These are phyloP conservation scores for Acanthamoeba sp. DNA, from an alignment of 208 protist genomes.

Conservation along the genomic window DNA sequence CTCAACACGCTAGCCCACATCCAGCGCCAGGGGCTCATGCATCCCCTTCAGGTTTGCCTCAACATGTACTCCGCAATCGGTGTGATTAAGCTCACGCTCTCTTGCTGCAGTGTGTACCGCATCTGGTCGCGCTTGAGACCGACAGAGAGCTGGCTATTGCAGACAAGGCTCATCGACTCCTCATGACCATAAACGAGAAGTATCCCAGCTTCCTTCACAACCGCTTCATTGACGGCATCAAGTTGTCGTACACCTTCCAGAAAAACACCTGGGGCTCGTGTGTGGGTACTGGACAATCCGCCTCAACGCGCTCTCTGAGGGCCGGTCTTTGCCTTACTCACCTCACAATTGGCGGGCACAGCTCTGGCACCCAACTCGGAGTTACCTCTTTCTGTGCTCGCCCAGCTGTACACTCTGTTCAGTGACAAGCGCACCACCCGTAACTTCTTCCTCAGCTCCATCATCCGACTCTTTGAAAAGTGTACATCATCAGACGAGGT, in stretches of 20 bases:
- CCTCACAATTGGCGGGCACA: too few species aligned
- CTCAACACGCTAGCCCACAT: constrained; percentile 52
- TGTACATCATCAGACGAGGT: constrained; percentile 59
- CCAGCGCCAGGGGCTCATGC: constrained; percentile 67
- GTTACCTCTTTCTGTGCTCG: constrained; percentile 9
- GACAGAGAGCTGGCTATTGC: constrained; percentile 41
- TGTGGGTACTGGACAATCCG: background rate
- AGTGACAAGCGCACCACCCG: constrained; percentile 70
- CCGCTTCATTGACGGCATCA: constrained; percentile 74
- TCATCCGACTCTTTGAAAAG: constrained; percentile 73
- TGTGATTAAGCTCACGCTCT: background rate
- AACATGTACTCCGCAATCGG: background rate
- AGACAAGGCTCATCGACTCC: constrained; percentile 27
- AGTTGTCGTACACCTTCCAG: constrained; percentile 70
- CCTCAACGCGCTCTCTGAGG: too few species aligned
- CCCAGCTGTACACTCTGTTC: constrained; percentile 69
- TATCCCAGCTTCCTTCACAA: constrained; percentile 68
- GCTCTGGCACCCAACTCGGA: constrained; percentile 7
- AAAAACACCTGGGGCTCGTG: constrained; percentile 35
- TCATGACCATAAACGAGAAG: constrained; percentile 68
- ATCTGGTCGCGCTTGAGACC: constrained; percentile 69
- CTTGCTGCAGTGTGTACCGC: constrained; percentile 36
- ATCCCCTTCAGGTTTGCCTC: constrained; percentile 44
- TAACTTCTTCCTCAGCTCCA: constrained; percentile 28
- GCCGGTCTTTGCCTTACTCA: background rate